phyloP scores from a whole-genome alignment of 2,329 filamentous ascomycete species.

The Pleoardoris graminearum region DNA sequence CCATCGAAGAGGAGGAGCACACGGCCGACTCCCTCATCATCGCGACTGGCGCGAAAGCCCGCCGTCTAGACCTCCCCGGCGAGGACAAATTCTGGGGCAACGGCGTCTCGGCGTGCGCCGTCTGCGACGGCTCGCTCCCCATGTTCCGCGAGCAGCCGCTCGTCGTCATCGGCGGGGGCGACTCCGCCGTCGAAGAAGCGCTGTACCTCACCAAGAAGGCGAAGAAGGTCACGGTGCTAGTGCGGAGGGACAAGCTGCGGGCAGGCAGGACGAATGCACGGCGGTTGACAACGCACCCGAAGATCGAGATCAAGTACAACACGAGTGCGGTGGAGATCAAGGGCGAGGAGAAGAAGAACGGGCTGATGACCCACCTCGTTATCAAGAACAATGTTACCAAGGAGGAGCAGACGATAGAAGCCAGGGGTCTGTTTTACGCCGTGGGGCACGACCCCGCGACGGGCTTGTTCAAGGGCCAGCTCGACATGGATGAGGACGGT shows the following conservation, averaged over 20 bases:
- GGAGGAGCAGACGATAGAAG: slow-evolving; percentile 78
- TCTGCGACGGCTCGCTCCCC: slow-evolving; percentile 94
- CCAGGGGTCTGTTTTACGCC: slow-evolving; percentile 95
- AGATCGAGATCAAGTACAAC: slow-evolving; percentile 90
- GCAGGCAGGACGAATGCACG: slow-evolving; percentile 92
- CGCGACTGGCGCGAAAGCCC: slow-evolving; percentile 90
- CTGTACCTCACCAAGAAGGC: slow-evolving; percentile 98
- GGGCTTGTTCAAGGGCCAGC: slow-evolving; percentile 82
- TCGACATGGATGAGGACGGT: slow-evolving; percentile 85
- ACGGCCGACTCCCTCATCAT: slow-evolving; percentile 93
- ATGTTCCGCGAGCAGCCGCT: slow-evolving; percentile 97
- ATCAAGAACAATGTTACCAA: slow-evolving; percentile 79
- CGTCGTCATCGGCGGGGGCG: slow-evolving; percentile 93
- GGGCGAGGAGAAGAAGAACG: slow-evolving; percentile 73
- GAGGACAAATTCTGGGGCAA: slow-evolving; percentile 98
- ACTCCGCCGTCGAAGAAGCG: slow-evolving; percentile 95
- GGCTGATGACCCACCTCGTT: slow-evolving; percentile 85
- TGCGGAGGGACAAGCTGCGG: slow-evolving; percentile 82
- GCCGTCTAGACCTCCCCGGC: slow-evolving; percentile 78
- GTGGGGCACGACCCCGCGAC: slow-evolving; percentile 96
- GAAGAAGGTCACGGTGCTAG: slow-evolving; percentile 90
- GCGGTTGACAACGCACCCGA: slow-evolving; percentile 78
- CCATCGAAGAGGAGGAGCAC: slow-evolving; percentile 68
- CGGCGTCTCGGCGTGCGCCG: slow-evolving; percentile 93
- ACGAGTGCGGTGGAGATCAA: slow-evolving; percentile 78